phyloP scores from a whole-genome alignment of 2,329 filamentous ascomycete genomes.

The Pseudopithomyces chartarum region DNA sequence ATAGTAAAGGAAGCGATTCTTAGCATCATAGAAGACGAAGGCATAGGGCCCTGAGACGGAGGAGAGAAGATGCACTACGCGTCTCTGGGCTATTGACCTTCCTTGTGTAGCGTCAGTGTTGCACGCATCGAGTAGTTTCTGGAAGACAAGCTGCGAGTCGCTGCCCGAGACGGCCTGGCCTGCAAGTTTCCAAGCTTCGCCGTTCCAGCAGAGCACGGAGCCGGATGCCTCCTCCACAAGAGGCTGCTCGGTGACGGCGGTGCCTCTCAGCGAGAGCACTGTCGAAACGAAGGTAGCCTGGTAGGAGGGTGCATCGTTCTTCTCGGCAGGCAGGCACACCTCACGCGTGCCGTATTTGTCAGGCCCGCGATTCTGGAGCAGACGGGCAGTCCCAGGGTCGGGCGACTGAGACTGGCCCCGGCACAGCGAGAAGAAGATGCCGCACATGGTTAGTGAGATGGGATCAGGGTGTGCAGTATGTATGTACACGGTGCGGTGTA shows the following conservation, averaged over 20 bases:
- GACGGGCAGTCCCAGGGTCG: conserved; percentile 25
- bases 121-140: conserved; percentile 54
- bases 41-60: conserved; percentile 74
- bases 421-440: conserved; percentile 59
- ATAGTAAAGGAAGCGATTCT: conserved; percentile 70
- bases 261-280: conserved; percentile 86
- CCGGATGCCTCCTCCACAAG: conserved; percentile 61
- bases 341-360: conserved; percentile 31
- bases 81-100: conserved; percentile 9
- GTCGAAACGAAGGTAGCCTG: conserved; percentile 74
- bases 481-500: too few relatives aligned
- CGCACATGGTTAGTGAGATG: conserved; percentile 41
- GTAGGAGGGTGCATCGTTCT: not conserved
- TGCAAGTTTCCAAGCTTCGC: conserved; percentile 84
- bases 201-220: conserved; percentile 92
- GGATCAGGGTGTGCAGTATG: too few relatives aligned
- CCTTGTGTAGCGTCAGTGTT: not conserved
- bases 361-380: conserved; percentile 41
- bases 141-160: conserved; percentile 75
- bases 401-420: conserved; percentile 26
- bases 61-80: conserved; percentile 29
- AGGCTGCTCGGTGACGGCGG: conserved; percentile 73
- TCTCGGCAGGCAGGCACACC: conserved; percentile 37
- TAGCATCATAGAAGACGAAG: conserved; percentile 79
- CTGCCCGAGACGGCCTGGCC: conserved; percentile 69